Evolutionary conservation across 2,329 filamentous ascomycete genomes (phyloP).

Genomic region (Endothia cerciana): DNA sequence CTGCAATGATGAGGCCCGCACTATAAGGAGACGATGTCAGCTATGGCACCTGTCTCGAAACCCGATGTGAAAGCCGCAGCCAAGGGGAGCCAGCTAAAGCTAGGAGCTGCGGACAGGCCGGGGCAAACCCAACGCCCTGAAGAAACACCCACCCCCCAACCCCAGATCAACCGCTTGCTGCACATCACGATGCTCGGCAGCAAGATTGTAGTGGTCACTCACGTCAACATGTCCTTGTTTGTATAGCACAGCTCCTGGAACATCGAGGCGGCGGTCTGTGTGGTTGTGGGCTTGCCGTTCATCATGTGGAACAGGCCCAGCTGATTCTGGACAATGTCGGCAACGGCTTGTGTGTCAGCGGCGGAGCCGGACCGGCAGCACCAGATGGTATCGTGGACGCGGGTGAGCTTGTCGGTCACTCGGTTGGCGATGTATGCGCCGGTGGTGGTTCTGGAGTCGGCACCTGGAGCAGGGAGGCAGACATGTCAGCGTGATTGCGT

Average conservation of each 20-base stretch:
- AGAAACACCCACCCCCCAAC: not conserved
- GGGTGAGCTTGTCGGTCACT: slow-evolving; percentile 98
- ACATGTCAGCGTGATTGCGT: not conserved
- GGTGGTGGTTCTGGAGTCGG: slow-evolving; percentile 96
- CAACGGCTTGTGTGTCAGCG: slow-evolving; percentile 95
- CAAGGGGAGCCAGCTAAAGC: not conserved
- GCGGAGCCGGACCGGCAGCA: slow-evolving; percentile 98
- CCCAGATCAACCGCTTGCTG: not conserved
- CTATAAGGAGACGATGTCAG: slow-evolving; percentile 49
- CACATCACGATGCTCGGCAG: not conserved
- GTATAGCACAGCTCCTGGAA: slow-evolving; percentile 98
- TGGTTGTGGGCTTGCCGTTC: slow-evolving; percentile 89
- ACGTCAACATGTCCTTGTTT: slow-evolving; percentile 95
- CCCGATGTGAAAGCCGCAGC: not conserved
- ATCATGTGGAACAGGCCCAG: slow-evolving; percentile 88
- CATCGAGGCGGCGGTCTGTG: slow-evolving; percentile 90
- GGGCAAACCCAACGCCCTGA: not conserved
- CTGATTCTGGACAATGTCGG: slow-evolving; percentile 97
- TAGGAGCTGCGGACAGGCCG: not conserved
- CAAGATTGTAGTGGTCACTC: slow-evolving; percentile 39
- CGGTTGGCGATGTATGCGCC: slow-evolving; percentile 98
- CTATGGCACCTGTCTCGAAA: not conserved
- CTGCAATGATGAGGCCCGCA: slow-evolving; percentile 97
- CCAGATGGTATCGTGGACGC: slow-evolving; percentile 99
- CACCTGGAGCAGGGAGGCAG: slow-evolving; percentile 55